Evolutionary conservation across 345 rosid species (phyloP).

Genomic region (Bruguiera sexangula): DNA sequence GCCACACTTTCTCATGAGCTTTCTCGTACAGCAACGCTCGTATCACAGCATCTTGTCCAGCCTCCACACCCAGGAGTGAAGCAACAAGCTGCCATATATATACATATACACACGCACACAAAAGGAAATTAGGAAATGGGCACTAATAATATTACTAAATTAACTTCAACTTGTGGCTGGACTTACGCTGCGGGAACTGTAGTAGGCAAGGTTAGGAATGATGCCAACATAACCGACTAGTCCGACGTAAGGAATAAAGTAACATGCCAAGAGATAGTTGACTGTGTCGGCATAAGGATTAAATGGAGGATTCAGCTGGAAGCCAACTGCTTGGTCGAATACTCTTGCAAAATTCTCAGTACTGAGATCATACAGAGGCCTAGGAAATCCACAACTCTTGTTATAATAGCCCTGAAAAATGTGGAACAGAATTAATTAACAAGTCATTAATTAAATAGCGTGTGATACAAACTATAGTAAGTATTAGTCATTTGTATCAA

Average conservation of each 20-base stretch:
- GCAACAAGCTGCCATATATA: constrained; percentile 42
- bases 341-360: constrained; percentile 36
- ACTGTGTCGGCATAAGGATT: constrained; percentile 51
- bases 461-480: too few relatives aligned
- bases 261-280: constrained; percentile 56
- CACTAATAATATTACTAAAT: too few relatives aligned
- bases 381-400: constrained; percentile 46
- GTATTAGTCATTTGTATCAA: too few relatives aligned
- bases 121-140: not conserved
- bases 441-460: too few relatives aligned
- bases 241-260: constrained; percentile 65
- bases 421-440: not conserved
- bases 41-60: constrained; percentile 68
- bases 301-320: constrained; percentile 48
- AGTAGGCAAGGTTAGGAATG: constrained; percentile 43
- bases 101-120: not conserved
- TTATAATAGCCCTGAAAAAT: constrained; percentile 47
- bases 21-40: constrained; percentile 46
- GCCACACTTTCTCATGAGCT: constrained; percentile 23
- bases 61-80: constrained; percentile 54
- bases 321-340: constrained; percentile 51
- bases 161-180: too few relatives aligned
- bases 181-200: constrained; percentile 41
- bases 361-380: constrained; percentile 55
- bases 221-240: constrained; percentile 65